These are phyloP conservation scores for Herpetomonas tarakana DNA, from an alignment of 208 protist species.

Conservation along the genomic window DNA sequence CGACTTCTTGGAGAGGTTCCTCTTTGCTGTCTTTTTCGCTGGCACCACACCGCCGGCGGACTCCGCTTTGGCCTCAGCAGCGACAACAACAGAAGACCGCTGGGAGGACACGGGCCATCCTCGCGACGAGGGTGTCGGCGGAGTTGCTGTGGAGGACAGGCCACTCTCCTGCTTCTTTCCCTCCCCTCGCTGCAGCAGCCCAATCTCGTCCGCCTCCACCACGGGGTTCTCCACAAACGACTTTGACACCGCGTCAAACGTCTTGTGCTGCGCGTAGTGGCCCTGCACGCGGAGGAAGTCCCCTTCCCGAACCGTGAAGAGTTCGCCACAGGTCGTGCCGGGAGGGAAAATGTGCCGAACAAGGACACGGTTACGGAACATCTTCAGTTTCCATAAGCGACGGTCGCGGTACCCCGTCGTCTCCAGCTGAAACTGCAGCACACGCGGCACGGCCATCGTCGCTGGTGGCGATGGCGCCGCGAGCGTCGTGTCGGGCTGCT, in stretches of 20 bases:
- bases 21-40: neutral
- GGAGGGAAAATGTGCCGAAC: slow-evolving; percentile 46
- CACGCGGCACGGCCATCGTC: slow-evolving; percentile 1
- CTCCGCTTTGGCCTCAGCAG: too few relatives aligned
- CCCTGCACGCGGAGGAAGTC: slow-evolving; percentile 62
- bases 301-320: slow-evolving; percentile 32
- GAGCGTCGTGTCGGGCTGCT: neutral
- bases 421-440: slow-evolving; percentile 62
- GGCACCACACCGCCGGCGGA: too few relatives aligned
- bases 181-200: slow-evolving; percentile 20
- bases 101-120: too few relatives aligned
- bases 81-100: too few relatives aligned
- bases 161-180: too few relatives aligned
- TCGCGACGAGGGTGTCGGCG: too few relatives aligned
- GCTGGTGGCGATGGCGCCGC: neutral
- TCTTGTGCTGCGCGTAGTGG: slow-evolving; percentile 63
- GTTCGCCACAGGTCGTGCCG: neutral
- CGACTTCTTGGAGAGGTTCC: neutral
- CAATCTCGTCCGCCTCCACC: slow-evolving; percentile 62
- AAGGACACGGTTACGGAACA: slow-evolving; percentile 42
- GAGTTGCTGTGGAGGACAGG: too few relatives aligned
- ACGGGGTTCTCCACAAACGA: slow-evolving; percentile 57
- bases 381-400: slow-evolving; percentile 47
- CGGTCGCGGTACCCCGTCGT: slow-evolving; percentile 51
- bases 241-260: slow-evolving; percentile 76